Evolutionary conservation across 2,329 filamentous ascomycete species (phyloP).

Genomic region (Microdochium nivale): DNA sequence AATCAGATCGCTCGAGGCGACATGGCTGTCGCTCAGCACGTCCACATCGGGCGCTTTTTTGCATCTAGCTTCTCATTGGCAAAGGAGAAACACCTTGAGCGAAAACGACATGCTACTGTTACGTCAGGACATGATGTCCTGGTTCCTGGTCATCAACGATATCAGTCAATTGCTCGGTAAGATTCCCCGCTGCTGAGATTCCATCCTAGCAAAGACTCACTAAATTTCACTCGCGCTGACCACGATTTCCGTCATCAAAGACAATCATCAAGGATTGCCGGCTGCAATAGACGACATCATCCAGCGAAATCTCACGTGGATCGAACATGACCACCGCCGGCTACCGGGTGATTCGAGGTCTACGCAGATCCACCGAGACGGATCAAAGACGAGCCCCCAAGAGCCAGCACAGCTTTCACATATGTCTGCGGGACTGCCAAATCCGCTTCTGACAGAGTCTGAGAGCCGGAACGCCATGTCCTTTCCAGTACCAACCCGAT

Average conservation of each 20-base stretch:
- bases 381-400: neutral
- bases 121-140: slow-evolving; percentile 58
- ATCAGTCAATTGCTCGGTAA: slow-evolving; percentile 59
- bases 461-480: neutral
- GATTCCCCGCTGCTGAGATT: slow-evolving; percentile 20
- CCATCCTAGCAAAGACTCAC: no score
- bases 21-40: slow-evolving; percentile 67
- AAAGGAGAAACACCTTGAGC: slow-evolving; percentile 53
- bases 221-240: no score
- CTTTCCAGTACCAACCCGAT: neutral
- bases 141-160: slow-evolving; percentile 60
- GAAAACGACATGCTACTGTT: slow-evolving; percentile 50
- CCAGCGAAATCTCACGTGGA: slow-evolving; percentile 41
- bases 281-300: slow-evolving; percentile 33
- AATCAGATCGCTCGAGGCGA: slow-evolving; percentile 64
- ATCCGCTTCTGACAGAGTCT: neutral
- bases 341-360: neutral
- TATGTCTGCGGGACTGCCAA: neutral
- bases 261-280: neutral
- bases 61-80: slow-evolving; percentile 59
- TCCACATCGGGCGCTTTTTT: slow-evolving; percentile 69
- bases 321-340: slow-evolving; percentile 36
- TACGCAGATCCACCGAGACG: neutral
- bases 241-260: no score
- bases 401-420: neutral